Evolutionary conservation across 2,329 filamentous ascomycete species (phyloP).

Genomic region (Calonectria pauciramosa): DNA sequence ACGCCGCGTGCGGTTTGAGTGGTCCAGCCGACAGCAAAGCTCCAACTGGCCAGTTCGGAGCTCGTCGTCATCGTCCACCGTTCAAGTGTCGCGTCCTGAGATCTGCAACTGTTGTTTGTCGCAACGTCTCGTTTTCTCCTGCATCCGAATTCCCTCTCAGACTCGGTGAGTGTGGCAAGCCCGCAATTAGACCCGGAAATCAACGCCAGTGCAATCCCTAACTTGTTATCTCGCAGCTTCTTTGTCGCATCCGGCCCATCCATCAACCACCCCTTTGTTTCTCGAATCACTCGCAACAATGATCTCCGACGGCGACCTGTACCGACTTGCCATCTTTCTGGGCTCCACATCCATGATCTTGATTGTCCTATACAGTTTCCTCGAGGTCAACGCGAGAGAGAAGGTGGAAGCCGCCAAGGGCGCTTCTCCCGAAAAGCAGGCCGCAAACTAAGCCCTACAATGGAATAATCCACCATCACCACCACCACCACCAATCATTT

Average conservation of each 20-base stretch:
- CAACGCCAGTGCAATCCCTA: conserved; percentile 24
- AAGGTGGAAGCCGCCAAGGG: conserved; percentile 30
- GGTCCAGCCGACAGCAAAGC: conserved; percentile 32
- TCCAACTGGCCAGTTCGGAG: conserved; percentile 48
- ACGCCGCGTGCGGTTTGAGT: conserved; percentile 15
- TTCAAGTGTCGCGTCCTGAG: conserved; percentile 22
- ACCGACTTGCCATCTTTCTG: conserved; percentile 92
- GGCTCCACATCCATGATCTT: conserved; percentile 91
- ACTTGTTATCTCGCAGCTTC: conserved; percentile 25
- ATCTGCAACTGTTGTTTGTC: conserved; percentile 11
- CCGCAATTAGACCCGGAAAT: neutral
- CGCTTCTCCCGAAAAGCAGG: conserved; percentile 33
- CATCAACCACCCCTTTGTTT: conserved; percentile 3
- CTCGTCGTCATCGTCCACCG: conserved; percentile 30
- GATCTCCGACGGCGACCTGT: conserved; percentile 95
- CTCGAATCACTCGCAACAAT: conserved; percentile 67
- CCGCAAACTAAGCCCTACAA: conserved; percentile 24
- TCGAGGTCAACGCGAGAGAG: conserved; percentile 83
- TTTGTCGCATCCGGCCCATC: conserved; percentile 14
- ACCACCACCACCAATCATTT: conserved; percentile 4
- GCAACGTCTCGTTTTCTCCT: neutral
- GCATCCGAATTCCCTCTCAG: neutral
- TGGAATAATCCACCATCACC: neutral
- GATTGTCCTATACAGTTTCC: conserved; percentile 95
- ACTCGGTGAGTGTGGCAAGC: neutral